phyloP scores from a whole-genome alignment of 2,329 filamentous ascomycete genomes.

The Talaromyces funiculosus region DNA sequence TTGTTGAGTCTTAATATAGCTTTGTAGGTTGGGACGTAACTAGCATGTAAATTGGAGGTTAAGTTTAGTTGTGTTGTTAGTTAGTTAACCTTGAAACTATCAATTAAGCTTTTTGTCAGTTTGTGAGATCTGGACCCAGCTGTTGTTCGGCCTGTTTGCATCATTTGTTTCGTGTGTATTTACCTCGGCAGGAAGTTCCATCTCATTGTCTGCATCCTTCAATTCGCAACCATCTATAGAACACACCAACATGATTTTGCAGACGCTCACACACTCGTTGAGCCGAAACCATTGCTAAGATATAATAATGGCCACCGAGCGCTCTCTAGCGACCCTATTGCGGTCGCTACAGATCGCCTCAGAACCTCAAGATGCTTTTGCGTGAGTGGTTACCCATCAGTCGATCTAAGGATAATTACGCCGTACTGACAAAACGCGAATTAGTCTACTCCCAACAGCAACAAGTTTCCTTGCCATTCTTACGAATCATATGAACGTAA shows the following conservation, averaged over 20 bases:
- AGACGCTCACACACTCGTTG: background rate
- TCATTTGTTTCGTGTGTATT: background rate
- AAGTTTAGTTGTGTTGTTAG: no score
- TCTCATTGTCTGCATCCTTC: background rate
- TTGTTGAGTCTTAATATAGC: background rate
- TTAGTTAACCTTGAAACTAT: no score
- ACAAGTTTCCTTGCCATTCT: slow-evolving; percentile 45
- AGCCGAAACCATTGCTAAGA: background rate
- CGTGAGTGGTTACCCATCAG: slow-evolving; percentile 36
- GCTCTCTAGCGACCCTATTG: slow-evolving; percentile 55
- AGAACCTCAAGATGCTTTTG: slow-evolving; percentile 54
- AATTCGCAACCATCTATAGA: background rate
- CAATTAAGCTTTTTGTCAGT: no score
- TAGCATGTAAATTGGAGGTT: background rate
- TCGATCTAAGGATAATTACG: slow-evolving; percentile 5
- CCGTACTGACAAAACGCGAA: slow-evolving; percentile 16
- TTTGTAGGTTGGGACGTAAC: no score
- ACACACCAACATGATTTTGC: background rate
- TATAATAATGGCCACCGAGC: slow-evolving; percentile 51
- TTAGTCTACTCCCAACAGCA: slow-evolving; percentile 46
- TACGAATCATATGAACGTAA: slow-evolving; percentile 58
- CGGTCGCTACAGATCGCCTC: slow-evolving; percentile 56
- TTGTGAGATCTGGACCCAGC: no score
- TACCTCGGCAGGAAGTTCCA: background rate
- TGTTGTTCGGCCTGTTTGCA: background rate